Conservation (phyloP, 164 flowering plant species). For the Chimonanthus salicifolius region DNA sequence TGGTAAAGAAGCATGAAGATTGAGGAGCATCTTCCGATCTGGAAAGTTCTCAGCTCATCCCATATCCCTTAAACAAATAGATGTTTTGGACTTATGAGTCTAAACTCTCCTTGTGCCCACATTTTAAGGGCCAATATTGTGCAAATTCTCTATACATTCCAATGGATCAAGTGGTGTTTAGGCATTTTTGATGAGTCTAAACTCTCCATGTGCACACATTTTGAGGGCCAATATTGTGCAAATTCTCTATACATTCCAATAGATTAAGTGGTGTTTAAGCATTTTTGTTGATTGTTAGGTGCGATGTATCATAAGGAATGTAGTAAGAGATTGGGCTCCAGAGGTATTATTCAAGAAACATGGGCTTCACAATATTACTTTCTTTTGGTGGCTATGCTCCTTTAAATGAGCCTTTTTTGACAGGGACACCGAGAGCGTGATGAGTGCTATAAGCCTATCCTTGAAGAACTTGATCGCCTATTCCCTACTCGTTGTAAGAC, state of each 20-base stretch:
- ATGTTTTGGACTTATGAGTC: too few relatives aligned
- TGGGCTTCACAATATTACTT: background rate
- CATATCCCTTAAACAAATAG: too few relatives aligned
- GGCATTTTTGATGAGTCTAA: background rate
- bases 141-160: background rate
- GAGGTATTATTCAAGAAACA: conserved; percentile 52
- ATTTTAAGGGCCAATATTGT: background rate
- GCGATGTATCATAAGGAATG: conserved; percentile 86
- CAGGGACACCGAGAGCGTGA: conserved; percentile 91
- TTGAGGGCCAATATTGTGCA: background rate
- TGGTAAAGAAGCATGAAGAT: too few relatives aligned
- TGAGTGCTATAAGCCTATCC: conserved; percentile 91
- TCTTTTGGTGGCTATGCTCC: background rate
- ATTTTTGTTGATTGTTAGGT: conserved; percentile 41
- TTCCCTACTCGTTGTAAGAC: conserved; percentile 61
- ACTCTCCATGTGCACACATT: background rate
- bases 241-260: background rate
- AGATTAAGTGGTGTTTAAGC: background rate
- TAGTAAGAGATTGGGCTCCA: conserved; percentile 92
- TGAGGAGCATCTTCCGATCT: too few relatives aligned
- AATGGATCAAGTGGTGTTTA: background rate
- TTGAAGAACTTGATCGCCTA: conserved; percentile 74
- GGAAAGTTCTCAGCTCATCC: too few relatives aligned
- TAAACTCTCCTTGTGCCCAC: background rate
- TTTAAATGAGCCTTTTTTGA: background rate